phyloP scores from a whole-genome alignment of 768 basidiomycete species.

The Postia placenta region DNA sequence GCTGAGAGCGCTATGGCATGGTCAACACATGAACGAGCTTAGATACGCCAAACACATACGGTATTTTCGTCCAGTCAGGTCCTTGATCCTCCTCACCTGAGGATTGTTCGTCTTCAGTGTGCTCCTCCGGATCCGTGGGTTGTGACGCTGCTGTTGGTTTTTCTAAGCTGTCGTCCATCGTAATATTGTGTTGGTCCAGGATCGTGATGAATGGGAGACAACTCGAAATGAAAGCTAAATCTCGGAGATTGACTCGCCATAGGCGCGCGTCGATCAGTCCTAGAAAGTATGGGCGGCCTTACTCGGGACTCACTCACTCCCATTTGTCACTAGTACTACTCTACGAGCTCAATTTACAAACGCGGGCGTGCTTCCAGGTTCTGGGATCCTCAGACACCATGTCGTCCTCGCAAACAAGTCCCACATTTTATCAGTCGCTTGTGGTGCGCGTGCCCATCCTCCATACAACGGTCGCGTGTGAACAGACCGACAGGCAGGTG shows the following conservation, averaged over 20 bases:
- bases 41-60: conserved; percentile 40
- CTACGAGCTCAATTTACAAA: too few species aligned
- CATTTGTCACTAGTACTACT: too few species aligned
- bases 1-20: too few species aligned
- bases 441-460: conserved; percentile 16
- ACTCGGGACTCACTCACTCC: too few species aligned
- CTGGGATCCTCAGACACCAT: conserved; percentile 1
- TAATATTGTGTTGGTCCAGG: too few species aligned
- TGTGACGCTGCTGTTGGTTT: conserved; percentile 28
- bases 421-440: conserved; percentile 27
- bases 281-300: too few species aligned
- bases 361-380: too few species aligned
- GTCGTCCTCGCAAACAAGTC: conserved; percentile 10
- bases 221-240: too few species aligned
- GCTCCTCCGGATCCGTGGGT: conserved; percentile 24
- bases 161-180: conserved; percentile 63
- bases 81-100: conserved; percentile 73
- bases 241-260: too few species aligned
- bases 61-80: conserved; percentile 78
- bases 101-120: conserved; percentile 37
- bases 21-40: too few species aligned
- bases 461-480: neutral
- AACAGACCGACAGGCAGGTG: conserved; percentile 58
- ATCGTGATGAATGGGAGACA: too few species aligned
- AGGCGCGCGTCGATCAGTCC: neutral